A percentile compares a stretch with the other conserved stretches of the same genome.
These are phyloP conservation scores for Biscogniauxia marginata DNA, from an alignment of 2,329 filamentous ascomycete genomes.

Conservation along the genomic window DNA sequence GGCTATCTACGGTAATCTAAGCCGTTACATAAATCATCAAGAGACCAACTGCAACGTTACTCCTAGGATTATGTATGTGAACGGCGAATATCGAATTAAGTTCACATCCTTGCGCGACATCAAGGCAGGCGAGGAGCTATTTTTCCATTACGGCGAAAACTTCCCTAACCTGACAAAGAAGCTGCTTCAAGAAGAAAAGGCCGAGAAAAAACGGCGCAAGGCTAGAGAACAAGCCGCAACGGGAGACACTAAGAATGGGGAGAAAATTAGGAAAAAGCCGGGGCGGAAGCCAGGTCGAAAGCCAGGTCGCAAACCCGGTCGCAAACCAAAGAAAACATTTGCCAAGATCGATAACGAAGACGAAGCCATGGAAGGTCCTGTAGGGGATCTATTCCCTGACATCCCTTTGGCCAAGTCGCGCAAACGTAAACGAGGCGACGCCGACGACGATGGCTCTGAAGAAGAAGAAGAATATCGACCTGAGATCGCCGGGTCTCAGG, in stretches of 20 bases:
- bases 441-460: conserved; percentile 18
- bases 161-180: conserved; percentile 62
- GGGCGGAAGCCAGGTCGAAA: conserved; percentile 31
- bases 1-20: conserved; percentile 75
- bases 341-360: conserved; percentile 29
- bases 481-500: conserved; percentile 21
- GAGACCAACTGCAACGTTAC: conserved; percentile 58
- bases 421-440: conserved; percentile 28
- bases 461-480: conserved; percentile 31
- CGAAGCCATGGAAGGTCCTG: conserved; percentile 19
- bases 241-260: conserved; percentile 18
- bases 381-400: conserved; percentile 24
- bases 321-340: conserved; percentile 31
- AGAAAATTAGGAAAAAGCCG: conserved; percentile 28
- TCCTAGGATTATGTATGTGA: conserved; percentile 68
- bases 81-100: conserved; percentile 73
- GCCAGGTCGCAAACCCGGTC: conserved; percentile 28
- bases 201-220: conserved; percentile 32
- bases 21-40: conserved; percentile 81
- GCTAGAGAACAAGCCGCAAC: conserved; percentile 26
- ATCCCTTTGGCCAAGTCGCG: conserved; percentile 16
- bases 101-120: conserved; percentile 69
- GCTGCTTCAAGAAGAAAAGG: conserved; percentile 44
- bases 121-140: conserved; percentile 70
- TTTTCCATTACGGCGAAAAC: conserved; percentile 77